Evolutionary conservation across 2,329 filamentous ascomycete species (phyloP).

Genomic region (Phialophora tarda): DNA sequence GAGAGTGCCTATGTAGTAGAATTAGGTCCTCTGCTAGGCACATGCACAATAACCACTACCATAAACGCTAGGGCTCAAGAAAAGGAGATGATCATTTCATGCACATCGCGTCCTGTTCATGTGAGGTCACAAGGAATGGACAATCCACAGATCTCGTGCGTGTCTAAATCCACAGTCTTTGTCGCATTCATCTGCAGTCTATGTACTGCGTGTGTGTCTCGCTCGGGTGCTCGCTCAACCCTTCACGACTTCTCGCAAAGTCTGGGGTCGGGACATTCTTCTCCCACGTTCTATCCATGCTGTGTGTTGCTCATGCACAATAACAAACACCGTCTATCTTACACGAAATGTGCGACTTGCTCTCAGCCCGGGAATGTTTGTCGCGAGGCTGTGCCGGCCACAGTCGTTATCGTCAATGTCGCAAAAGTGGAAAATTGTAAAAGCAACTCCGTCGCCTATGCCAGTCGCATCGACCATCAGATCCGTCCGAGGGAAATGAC

Average conservation of each 20-base stretch:
- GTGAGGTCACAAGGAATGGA: too few species aligned
- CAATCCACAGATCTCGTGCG: too few species aligned
- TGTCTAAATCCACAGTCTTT: too few species aligned
- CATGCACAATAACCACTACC: neutral
- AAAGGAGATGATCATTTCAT: neutral
- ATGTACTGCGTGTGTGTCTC: neutral
- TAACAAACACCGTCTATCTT: conserved; percentile 5
- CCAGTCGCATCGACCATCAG: neutral
- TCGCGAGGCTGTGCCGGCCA: neutral
- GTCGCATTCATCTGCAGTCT: too few species aligned
- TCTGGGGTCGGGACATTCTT: neutral
- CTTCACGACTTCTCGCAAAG: neutral
- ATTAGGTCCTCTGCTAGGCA: neutral
- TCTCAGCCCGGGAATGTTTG: too few species aligned
- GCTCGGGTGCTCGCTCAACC: neutral
- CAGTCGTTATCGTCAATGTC: neutral
- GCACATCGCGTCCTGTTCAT: too few species aligned
- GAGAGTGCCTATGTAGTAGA: neutral
- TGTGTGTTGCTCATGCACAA: neutral
- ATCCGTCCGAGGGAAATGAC: neutral
- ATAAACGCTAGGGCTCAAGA: neutral
- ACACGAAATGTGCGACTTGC: neutral
- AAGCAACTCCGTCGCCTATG: neutral
- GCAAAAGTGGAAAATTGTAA: neutral
- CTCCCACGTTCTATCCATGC: neutral